Evolutionary conservation across 805 yeast genomes (phyloP).

Genomic region (Candida ficus): DNA sequence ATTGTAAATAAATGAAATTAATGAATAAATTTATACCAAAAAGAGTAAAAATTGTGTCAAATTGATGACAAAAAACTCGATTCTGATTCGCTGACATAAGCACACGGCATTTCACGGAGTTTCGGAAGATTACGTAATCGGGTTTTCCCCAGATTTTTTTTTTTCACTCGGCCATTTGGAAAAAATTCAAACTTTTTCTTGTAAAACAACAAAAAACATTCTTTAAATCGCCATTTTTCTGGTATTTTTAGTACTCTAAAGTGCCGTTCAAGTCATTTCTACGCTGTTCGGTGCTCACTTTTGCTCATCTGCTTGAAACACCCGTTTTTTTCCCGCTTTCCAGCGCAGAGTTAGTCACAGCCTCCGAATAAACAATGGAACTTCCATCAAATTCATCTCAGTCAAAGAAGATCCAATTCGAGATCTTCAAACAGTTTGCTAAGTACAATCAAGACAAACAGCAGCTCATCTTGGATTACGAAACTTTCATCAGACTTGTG

Average conservation of each 20-base stretch:
- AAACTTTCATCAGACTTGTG: constrained; percentile 31
- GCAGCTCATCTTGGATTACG: constrained; percentile 30
- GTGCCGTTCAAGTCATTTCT: too few species aligned
- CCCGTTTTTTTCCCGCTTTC: too few species aligned
- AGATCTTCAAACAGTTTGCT: constrained; percentile 40
- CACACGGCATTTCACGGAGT: not conserved
- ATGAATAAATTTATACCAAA: too few species aligned
- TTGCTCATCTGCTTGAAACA: too few species aligned
- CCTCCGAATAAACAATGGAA: constrained; percentile 26
- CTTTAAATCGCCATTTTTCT: too few species aligned
- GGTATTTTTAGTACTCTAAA: too few species aligned
- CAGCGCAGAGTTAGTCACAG: too few species aligned
- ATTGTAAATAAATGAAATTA: too few species aligned
- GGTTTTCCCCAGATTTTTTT: constrained; percentile 3
- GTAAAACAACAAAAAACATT: too few species aligned
- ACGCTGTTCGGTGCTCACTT: too few species aligned
- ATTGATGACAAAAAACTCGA: not conserved
- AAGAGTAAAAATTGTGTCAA: too few species aligned
- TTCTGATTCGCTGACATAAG: not conserved
- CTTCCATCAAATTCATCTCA: constrained; percentile 31
- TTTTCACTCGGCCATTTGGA: constrained; percentile 1
- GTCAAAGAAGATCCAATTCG: constrained; percentile 34
- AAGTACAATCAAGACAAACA: constrained; percentile 28
- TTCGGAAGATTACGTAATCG: constrained; percentile 1
- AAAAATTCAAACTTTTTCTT: too few species aligned